Conservation (phyloP, 73 alveolate species). For the Blepharisma japonicum region DNA sequence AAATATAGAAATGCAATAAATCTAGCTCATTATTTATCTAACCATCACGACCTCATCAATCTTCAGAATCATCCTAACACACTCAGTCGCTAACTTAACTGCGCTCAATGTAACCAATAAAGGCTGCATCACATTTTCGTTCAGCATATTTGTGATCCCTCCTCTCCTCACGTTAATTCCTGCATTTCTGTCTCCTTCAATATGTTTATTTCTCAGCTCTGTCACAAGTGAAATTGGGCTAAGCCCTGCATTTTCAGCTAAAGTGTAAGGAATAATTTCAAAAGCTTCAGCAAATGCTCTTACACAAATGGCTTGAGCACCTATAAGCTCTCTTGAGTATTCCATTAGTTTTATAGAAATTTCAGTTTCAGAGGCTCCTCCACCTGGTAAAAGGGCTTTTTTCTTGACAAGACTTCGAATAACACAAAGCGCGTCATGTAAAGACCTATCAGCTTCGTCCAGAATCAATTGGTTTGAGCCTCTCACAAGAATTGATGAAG, state of each 20-base stretch:
- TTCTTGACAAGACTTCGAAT: constrained; percentile 97
- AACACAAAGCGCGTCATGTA: constrained; percentile 99
- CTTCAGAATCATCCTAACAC: constrained; percentile 98
- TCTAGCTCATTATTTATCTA: constrained; percentile 28
- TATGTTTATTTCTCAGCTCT: constrained; percentile 95
- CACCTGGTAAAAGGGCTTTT: constrained; percentile 99
- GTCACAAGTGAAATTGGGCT: constrained; percentile 97
- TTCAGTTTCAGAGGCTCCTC: constrained; percentile 99
- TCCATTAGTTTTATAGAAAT: constrained; percentile 84
- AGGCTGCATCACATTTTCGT: constrained; percentile 98
- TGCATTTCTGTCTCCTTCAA: constrained; percentile 79
- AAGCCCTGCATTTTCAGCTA: constrained; percentile 99
- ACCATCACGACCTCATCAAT: constrained; percentile 96
- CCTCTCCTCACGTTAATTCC: constrained; percentile 89
- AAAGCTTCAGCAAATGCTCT: constrained; percentile 17
- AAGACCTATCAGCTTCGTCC: constrained; percentile 98
- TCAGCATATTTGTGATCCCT: constrained; percentile 85
- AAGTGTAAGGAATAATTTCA: constrained; percentile 93
- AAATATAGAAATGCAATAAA: too few relatives aligned
- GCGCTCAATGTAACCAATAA: constrained; percentile 95
- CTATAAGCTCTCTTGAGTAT: constrained; percentile 49
- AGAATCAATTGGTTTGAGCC: constrained; percentile 90
- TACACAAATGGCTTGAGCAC: not conserved
- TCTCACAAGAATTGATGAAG: constrained; percentile 96
- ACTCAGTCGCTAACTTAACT: constrained; percentile 97